Evolutionary conservation across 352 stramenopile species (phyloP).

Genomic region (Pythium scleroteichum): DNA sequence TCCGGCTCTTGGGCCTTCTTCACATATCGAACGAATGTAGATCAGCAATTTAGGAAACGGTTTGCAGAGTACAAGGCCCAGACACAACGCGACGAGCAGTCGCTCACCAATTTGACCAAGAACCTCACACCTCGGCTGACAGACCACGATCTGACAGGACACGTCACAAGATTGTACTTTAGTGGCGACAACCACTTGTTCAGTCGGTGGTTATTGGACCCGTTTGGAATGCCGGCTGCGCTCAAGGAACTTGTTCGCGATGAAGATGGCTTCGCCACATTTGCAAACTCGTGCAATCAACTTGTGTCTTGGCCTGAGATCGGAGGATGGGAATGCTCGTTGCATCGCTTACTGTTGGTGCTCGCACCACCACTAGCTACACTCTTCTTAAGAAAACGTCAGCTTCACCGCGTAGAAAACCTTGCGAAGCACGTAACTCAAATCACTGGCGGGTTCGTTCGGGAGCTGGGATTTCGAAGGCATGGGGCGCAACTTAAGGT

Average conservation of each 20-base stretch:
- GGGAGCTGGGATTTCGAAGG: slow-evolving; percentile 78
- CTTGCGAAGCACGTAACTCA: slow-evolving; percentile 68
- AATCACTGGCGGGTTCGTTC: slow-evolving; percentile 75
- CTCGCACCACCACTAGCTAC: slow-evolving; percentile 51
- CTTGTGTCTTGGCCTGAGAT: slow-evolving; percentile 56
- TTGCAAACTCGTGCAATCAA: slow-evolving; percentile 75
- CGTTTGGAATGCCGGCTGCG: slow-evolving; percentile 50
- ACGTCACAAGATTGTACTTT: slow-evolving; percentile 77
- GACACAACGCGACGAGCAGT: slow-evolving; percentile 71
- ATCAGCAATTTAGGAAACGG: slow-evolving; percentile 42
- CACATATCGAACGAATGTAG: slow-evolving; percentile 51
- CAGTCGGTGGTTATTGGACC: slow-evolving; percentile 63
- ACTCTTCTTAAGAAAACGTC: slow-evolving; percentile 65
- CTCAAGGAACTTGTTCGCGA: slow-evolving; percentile 71
- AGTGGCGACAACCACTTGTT: slow-evolving; percentile 69
- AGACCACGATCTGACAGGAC: slow-evolving; percentile 72
- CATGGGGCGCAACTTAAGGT: slow-evolving; percentile 78
- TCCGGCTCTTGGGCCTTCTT: slow-evolving; percentile 74
- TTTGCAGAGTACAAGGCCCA: slow-evolving; percentile 78
- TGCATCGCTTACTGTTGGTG: slow-evolving; percentile 54
- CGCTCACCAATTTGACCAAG: slow-evolving; percentile 66
- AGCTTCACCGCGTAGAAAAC: slow-evolving; percentile 62
- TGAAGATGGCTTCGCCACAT: slow-evolving; percentile 69
- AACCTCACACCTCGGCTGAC: slow-evolving; percentile 73
- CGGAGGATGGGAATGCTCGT: slow-evolving; percentile 63